phyloP scores from a whole-genome alignment of 164 flowering plant species.

The Cinnamomum micranthum region DNA sequence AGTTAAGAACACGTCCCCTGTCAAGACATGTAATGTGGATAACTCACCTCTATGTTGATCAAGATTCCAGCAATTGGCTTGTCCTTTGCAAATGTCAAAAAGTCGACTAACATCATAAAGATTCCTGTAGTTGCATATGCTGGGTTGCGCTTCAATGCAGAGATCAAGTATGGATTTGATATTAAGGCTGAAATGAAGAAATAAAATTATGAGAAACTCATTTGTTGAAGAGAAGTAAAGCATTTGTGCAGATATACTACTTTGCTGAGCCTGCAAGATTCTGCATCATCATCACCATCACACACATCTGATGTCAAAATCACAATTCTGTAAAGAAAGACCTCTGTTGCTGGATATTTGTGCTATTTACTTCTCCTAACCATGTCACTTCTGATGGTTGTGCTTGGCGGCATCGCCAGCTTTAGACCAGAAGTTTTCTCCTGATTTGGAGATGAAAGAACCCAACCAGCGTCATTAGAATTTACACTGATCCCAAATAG shows the following conservation, averaged over 20 bases:
- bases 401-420: not conserved
- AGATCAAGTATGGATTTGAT: slow-evolving; percentile 18
- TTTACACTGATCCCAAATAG: not conserved
- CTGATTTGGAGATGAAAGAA: not conserved
- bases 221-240: not conserved
- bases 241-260: no score
- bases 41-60: slow-evolving; percentile 36
- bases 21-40: not conserved
- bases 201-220: not conserved
- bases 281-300: no score
- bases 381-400: not conserved
- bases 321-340: not conserved
- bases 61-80: slow-evolving; percentile 33
- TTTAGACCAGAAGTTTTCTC: not conserved
- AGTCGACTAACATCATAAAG: slow-evolving; percentile 27
- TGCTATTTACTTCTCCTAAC: not conserved
- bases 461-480: not conserved
- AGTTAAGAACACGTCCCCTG: not conserved
- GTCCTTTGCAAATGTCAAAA: slow-evolving; percentile 26
- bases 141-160: slow-evolving; percentile 26
- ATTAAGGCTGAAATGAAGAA: slow-evolving; percentile 31
- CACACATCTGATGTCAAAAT: no score
- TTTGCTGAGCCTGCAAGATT: no score
- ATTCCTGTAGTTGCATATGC: slow-evolving; percentile 26
- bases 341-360: not conserved